Conservation (phyloP, 2,329 filamentous ascomycete genomes). For the Xylariaceae sp. region DNA sequence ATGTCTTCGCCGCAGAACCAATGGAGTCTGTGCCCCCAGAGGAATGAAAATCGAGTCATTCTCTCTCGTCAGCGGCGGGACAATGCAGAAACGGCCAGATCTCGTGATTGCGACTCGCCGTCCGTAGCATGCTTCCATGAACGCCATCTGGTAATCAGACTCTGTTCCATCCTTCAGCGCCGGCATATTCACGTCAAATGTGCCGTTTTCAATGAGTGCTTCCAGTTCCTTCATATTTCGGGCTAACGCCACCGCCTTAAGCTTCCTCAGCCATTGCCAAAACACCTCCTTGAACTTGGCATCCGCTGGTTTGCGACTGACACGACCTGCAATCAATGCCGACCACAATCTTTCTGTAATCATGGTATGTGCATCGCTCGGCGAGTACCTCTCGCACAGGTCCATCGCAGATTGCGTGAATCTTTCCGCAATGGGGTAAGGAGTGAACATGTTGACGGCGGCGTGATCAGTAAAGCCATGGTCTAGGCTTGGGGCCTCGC, state of each 20-base stretch:
- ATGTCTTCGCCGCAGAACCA: constrained; percentile 1
- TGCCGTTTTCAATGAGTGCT: neutral
- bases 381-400: constrained; percentile 6
- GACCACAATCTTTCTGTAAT: constrained; percentile 2
- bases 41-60: constrained; percentile 11
- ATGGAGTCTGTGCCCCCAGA: constrained; percentile 12
- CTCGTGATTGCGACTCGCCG: constrained; percentile 7
- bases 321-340: constrained; percentile 5
- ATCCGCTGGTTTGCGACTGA: constrained; percentile 1
- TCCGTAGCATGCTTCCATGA: constrained; percentile 7
- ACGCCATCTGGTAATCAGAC: neutral
- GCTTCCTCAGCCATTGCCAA: constrained; percentile 1
- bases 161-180: neutral
- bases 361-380: neutral
- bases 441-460: constrained; percentile 1
- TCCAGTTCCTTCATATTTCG: neutral
- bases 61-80: constrained; percentile 9
- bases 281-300: constrained; percentile 2
- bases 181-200: neutral
- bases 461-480: constrained; percentile 5
- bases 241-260: neutral
- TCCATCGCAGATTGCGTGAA: constrained; percentile 7
- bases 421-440: neutral
- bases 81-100: constrained; percentile 7
- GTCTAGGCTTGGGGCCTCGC: constrained; percentile 1